Percentiles rank a stretch among this genome's conserved stretches.
Conservation (phyloP, 345 rosid species). For the Pistacia vera region DNA sequence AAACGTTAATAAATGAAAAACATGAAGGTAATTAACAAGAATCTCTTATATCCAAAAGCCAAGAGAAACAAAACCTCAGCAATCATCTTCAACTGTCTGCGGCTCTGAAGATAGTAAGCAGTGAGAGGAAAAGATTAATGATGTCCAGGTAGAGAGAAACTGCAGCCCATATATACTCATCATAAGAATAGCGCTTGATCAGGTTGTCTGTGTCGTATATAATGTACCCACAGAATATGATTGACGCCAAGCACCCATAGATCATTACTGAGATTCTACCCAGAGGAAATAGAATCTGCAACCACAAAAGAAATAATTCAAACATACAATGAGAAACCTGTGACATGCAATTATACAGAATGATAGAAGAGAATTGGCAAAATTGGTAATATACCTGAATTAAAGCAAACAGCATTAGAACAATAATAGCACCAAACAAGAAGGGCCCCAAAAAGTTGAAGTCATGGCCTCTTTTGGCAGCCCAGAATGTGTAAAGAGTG, state of each 20-base stretch:
- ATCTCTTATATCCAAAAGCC: not conserved
- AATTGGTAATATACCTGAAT: constrained; percentile 56
- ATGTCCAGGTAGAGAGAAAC: constrained; percentile 76
- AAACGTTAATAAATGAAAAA: not conserved
- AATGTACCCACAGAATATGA: constrained; percentile 86
- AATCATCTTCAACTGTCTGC: constrained; percentile 36
- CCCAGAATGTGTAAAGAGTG: constrained; percentile 94
- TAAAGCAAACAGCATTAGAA: constrained; percentile 64
- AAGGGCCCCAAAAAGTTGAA: constrained; percentile 92
- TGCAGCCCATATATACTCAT: constrained; percentile 90
- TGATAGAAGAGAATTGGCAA: not conserved
- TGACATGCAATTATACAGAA: not conserved
- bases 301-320: constrained; percentile 11
- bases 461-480: constrained; percentile 84
- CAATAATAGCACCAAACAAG: constrained; percentile 73
- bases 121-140: constrained; percentile 72
- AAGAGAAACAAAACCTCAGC: not conserved
- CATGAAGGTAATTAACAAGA: not conserved
- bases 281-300: constrained; percentile 77
- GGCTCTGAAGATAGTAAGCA: constrained; percentile 76
- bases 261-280: constrained; percentile 78
- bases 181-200: constrained; percentile 80
- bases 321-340: not conserved
- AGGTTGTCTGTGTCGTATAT: constrained; percentile 83
- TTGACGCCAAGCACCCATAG: constrained; percentile 73